Conservation (phyloP, 108 stramenopile species). For the Cyclotella cryptica region DNA sequence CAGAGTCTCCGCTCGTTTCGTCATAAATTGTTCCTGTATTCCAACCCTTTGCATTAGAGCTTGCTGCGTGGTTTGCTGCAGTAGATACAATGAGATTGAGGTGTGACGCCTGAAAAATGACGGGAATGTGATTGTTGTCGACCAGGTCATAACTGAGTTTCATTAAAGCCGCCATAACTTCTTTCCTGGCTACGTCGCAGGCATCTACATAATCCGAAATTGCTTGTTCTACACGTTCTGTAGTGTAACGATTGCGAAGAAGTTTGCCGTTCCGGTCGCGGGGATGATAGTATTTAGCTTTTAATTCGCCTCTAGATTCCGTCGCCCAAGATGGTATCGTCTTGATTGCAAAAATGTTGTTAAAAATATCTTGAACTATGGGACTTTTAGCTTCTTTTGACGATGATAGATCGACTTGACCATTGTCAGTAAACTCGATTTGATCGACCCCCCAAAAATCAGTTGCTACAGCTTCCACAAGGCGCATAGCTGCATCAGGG, state of each 20-base stretch:
- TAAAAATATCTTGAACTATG: conserved; percentile 79
- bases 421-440: conserved; percentile 19
- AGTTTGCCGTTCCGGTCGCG: conserved; percentile 89
- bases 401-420: conserved; percentile 30
- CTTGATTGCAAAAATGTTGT: conserved; percentile 85
- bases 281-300: conserved; percentile 73
- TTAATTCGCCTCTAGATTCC: conserved; percentile 27
- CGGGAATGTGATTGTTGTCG: conserved; percentile 76
- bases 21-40: conserved; percentile 60
- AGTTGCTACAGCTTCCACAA: conserved; percentile 61
- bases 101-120: conserved; percentile 80
- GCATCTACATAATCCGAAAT: conserved; percentile 74
- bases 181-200: conserved; percentile 60
- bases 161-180: conserved; percentile 62
- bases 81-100: conserved; percentile 80
- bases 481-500: conserved; percentile 45
- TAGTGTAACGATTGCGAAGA: conserved; percentile 82
- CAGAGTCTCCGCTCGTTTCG: conserved; percentile 27
- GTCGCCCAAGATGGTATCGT: conserved; percentile 63
- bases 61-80: conserved; percentile 78
- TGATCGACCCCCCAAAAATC: conserved; percentile 69
- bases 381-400: conserved; percentile 48
- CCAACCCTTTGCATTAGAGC: conserved; percentile 76
- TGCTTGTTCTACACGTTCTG: conserved; percentile 78
- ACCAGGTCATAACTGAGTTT: conserved; percentile 58